Evolutionary conservation across 257 asterid species (phyloP).

Genomic region (Ehretia macrophylla): DNA sequence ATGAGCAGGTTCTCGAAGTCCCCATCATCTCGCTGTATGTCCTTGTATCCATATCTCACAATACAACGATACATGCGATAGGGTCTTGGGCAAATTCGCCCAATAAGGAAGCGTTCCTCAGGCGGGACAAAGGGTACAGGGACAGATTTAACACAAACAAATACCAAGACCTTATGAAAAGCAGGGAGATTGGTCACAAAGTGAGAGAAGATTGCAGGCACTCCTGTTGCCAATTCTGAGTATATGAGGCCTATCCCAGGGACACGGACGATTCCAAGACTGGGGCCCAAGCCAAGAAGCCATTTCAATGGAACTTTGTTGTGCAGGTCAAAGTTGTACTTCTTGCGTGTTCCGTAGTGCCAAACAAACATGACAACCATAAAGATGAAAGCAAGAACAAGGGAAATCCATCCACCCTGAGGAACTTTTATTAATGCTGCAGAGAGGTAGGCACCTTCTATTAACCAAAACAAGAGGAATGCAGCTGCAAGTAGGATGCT

Average conservation of each 20-base stretch:
- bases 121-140: conserved; percentile 82
- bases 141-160: conserved; percentile 83
- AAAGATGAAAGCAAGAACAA: conserved; percentile 61
- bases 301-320: conserved; percentile 89
- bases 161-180: conserved; percentile 78
- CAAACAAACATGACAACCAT: conserved; percentile 77
- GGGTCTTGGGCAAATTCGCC: conserved; percentile 88
- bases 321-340: conserved; percentile 83
- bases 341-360: conserved; percentile 92
- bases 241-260: conserved; percentile 91
- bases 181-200: conserved; percentile 96
- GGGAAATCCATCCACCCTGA: conserved; percentile 95
- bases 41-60: conserved; percentile 91
- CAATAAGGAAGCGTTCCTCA: conserved; percentile 90
- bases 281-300: conserved; percentile 87
- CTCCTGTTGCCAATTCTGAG: conserved; percentile 91
- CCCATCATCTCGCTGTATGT: conserved; percentile 73
- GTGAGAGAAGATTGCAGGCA: conserved; percentile 86
- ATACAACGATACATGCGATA: conserved; percentile 96
- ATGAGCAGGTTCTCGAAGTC: conserved; percentile 76
- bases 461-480: conserved; percentile 69
- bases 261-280: conserved; percentile 93
- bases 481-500: conserved; percentile 38
- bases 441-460: conserved; percentile 60
- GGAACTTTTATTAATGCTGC: conserved; percentile 69